Evolutionary conservation across 495 filamentous ascomycete genomes (phyloP), one percentile per base, ranked within the genome.

Genomic region (Xylaria curta): DNA sequence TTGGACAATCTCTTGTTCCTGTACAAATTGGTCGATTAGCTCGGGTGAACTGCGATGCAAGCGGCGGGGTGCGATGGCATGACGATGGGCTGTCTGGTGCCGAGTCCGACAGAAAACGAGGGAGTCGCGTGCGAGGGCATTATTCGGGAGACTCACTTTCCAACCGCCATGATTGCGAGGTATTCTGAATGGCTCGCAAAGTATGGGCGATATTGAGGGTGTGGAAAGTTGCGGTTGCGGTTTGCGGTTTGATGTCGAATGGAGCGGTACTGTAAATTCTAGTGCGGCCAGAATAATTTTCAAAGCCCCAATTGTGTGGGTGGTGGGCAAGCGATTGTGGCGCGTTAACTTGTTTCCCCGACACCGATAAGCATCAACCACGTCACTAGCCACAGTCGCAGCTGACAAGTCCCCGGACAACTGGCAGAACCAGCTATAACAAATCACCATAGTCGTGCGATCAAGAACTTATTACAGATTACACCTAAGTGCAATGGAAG

Each of bases 1-100:
- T 99, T 99, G 64, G 96, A 98, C 87, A 99, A 90, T 85, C 96
- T 93, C 94, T 99, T 98, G 90, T 99, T 99, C 92, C 97, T 99
- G 80, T 85, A 80, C 51, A 81, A 82, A 80, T 84, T 82, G 80
- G 85, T 85, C 79, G 79, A 82, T 87, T 83, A 86, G 85, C 79
- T 63, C 76, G 75, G 62, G 56, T 65, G 72, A 74, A 72, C 70
- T 68, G 72, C 46, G 64, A 65, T 74, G 40, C 31, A 58, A 75
- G 74, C 72, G 62, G 60, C 65, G 68, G 71, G 70, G 69, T 72
- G 54, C 46, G 38, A 63, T 61, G 59, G 59, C 61, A 66, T 38
- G 72, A 67, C 64, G 54, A 72, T 62, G 46, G 53, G 72, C 49
- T 69, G 64, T 74, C 64, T 54, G 54, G 51, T n/a, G 72, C 66